phyloP scores from a whole-genome alignment of 2,329 filamentous ascomycete species.

The Xylaria digitata region DNA sequence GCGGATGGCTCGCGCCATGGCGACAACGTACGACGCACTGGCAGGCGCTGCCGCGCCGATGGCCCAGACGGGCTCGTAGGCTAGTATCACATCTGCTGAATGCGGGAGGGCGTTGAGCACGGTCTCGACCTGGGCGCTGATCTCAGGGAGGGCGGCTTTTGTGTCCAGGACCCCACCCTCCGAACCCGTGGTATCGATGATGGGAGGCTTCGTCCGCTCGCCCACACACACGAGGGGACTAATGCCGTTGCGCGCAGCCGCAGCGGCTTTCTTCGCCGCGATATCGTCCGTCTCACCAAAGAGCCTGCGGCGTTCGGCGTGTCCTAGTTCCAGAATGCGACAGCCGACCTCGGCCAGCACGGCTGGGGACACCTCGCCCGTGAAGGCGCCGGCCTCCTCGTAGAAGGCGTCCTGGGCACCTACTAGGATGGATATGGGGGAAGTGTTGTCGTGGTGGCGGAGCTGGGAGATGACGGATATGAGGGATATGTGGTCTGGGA shows the following conservation, averaged over 20 bases:
- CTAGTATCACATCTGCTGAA: conserved; percentile 77
- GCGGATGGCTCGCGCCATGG: conserved; percentile 74
- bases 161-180: conserved; percentile 55
- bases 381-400: conserved; percentile 78
- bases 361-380: conserved; percentile 79
- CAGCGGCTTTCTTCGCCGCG: conserved; percentile 75
- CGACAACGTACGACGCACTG: conserved; percentile 75
- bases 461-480: conserved; percentile 63
- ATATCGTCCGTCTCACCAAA: conserved; percentile 80
- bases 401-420: conserved; percentile 82
- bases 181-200: background rate
- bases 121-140: conserved; percentile 71
- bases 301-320: conserved; percentile 79
- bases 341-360: conserved; percentile 76
- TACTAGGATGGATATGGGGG: conserved; percentile 66
- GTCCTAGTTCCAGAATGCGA: conserved; percentile 80
- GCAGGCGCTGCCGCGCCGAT: conserved; percentile 82
- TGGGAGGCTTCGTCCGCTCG: conserved; percentile 63
- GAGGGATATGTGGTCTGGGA: conserved; percentile 81
- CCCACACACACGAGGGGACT: conserved; percentile 84
- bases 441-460: conserved; percentile 56
- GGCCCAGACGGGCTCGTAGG: conserved; percentile 91
- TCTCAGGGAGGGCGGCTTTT: conserved; percentile 71
- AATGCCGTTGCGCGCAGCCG: conserved; percentile 75
- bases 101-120: conserved; percentile 71